Percentiles rank a stretch among this genome's conserved stretches.
phyloP scores from a whole-genome alignment of 179 eudicot species.

The Nepenthes alata region DNA sequence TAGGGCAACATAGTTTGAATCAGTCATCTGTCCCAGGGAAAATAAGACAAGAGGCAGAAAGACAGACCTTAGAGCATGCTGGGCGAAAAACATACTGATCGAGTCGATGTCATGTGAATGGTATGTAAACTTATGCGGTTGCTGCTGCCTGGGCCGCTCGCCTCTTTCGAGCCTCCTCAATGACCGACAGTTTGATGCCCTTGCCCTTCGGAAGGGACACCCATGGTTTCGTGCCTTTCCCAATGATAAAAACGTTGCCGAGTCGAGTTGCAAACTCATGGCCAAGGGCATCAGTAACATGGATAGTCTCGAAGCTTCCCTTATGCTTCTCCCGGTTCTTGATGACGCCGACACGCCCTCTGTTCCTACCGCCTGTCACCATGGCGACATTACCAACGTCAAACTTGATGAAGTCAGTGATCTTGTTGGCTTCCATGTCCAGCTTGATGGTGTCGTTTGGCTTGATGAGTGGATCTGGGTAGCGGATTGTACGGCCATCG shows the following conservation, averaged over 20 bases:
- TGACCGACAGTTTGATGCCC: slow-evolving; percentile 22
- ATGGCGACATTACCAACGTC: slow-evolving; percentile 53
- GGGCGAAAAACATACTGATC: too few species aligned
- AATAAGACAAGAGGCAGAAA: too few species aligned
- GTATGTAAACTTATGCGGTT: slow-evolving; percentile 6
- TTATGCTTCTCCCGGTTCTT: slow-evolving; percentile 34
- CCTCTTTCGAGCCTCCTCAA: slow-evolving; percentile 50
- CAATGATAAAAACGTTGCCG: slow-evolving; percentile 40
- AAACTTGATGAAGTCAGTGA: slow-evolving; percentile 44
- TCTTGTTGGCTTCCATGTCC: slow-evolving; percentile 35
- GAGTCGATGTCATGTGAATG: too few species aligned
- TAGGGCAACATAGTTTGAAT: too few species aligned
- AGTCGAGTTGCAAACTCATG: slow-evolving; percentile 48
- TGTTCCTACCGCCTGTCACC: slow-evolving; percentile 45
- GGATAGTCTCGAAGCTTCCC: slow-evolving; percentile 44
- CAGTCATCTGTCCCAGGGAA: too few species aligned
- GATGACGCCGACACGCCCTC: slow-evolving; percentile 2
- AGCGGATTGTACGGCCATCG: slow-evolving; percentile 25
- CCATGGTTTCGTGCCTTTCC: slow-evolving; percentile 49
- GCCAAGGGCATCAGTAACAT: slow-evolving; percentile 33
- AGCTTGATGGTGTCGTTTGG: slow-evolving; percentile 50
- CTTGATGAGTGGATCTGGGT: slow-evolving; percentile 34
- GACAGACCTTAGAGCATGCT: too few species aligned
- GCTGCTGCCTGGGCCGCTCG: slow-evolving; percentile 20
- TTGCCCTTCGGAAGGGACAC: slow-evolving; percentile 40